These are phyloP conservation scores for Cardamine occulta DNA, from an alignment of 345 rosid genomes.

Conservation along the genomic window DNA sequence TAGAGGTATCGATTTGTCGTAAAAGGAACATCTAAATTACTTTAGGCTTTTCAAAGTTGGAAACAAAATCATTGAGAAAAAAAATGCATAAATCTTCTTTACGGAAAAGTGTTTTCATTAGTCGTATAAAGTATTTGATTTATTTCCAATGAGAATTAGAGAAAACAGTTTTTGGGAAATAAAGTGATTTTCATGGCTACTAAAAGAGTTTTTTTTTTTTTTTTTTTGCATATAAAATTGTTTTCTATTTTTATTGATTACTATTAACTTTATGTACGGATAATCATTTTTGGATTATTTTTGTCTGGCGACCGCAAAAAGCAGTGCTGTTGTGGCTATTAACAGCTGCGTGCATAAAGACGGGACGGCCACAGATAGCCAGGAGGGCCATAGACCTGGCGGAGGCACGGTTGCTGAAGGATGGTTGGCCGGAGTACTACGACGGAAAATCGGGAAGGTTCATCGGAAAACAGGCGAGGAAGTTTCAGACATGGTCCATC, in stretches of 20 bases:
- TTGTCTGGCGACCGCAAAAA: constrained; percentile 1
- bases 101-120: constrained; percentile 27
- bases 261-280: background rate
- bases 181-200: background rate
- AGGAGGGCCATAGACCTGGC: constrained; percentile 61
- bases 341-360: constrained; percentile 70
- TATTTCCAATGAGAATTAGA: background rate
- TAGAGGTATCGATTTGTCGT: background rate
- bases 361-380: constrained; percentile 70
- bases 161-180: background rate
- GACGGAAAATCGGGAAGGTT: constrained; percentile 64
- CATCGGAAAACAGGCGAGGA: constrained; percentile 66
- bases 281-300: constrained; percentile 1
- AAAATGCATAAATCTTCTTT: constrained; percentile 16
- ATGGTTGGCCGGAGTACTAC: constrained; percentile 75
- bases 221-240: background rate
- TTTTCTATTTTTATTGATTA: background rate
- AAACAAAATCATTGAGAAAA: constrained; percentile 8
- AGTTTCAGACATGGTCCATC: constrained; percentile 74
- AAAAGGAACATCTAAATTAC: background rate
- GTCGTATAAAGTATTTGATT: constrained; percentile 19
- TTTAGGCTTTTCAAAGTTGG: constrained; percentile 3
- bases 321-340: constrained; percentile 73
- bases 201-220: background rate
- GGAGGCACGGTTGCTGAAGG: constrained; percentile 57